Evolutionary conservation across 106 monocot genomes (phyloP).

Genomic region (Dactylorhiza incarnata): DNA sequence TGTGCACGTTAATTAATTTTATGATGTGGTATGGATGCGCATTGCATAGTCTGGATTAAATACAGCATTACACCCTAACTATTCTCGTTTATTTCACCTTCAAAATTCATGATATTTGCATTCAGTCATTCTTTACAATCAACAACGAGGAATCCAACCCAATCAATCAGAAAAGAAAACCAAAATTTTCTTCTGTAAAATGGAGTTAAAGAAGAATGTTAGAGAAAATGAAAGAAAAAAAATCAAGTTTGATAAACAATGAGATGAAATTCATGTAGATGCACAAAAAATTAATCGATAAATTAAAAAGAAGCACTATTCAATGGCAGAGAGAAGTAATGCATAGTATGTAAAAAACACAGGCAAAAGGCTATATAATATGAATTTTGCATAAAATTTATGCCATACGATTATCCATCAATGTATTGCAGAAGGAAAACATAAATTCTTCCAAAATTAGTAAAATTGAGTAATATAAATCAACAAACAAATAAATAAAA

Average conservation of each 20-base stretch:
- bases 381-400: background rate
- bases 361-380: background rate
- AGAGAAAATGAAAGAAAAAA: background rate
- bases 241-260: background rate
- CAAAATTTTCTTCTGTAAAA: background rate
- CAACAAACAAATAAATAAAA: background rate
- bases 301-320: background rate
- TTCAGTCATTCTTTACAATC: background rate
- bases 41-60: too few species aligned
- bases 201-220: background rate
- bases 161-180: conserved; percentile 1
- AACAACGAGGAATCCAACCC: background rate
- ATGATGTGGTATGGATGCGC: too few species aligned
- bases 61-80: background rate
- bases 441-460: background rate
- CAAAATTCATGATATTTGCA: background rate
- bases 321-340: background rate
- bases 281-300: too few species aligned
- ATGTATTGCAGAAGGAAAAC: background rate
- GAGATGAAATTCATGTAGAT: too few species aligned
- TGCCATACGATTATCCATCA: background rate
- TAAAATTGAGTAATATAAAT: background rate
- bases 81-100: background rate
- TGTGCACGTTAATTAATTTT: too few species aligned
- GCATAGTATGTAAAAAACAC: background rate